phyloP scores from a whole-genome alignment of 176 grass and related monocot genomes.

The Carex kokanica region DNA sequence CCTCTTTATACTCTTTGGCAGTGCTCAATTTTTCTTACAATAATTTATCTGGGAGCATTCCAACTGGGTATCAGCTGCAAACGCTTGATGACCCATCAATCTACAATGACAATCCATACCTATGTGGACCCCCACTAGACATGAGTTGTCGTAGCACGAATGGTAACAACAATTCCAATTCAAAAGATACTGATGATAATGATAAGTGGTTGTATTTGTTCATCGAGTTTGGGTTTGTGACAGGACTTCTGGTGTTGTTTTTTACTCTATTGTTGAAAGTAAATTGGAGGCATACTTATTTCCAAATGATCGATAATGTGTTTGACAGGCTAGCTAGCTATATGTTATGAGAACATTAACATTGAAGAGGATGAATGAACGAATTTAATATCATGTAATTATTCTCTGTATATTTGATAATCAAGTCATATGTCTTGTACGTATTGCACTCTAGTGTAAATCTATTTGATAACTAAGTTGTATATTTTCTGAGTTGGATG shows the following conservation, averaged over 20 bases:
- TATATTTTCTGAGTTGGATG: no score
- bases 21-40: constrained; percentile 39
- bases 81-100: constrained; percentile 25
- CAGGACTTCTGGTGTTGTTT: constrained; percentile 27
- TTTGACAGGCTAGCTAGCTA: constrained; percentile 30
- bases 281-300: constrained; percentile 37
- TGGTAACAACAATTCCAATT: background rate
- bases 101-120: constrained; percentile 36
- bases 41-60: constrained; percentile 45
- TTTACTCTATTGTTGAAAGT: constrained; percentile 32
- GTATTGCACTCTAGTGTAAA: background rate
- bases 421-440: background rate
- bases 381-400: background rate
- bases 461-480: no score
- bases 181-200: background rate
- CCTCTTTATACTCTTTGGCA: constrained; percentile 10
- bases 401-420: background rate
- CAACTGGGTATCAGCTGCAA: constrained; percentile 34
- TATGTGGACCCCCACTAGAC: constrained; percentile 40
- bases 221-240: constrained; percentile 29
- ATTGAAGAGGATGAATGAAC: background rate
- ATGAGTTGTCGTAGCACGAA: background rate
- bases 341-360: background rate
- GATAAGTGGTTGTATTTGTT: constrained; percentile 23
- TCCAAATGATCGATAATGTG: constrained; percentile 21